Evolutionary conservation across 805 yeast genomes (phyloP), one percentile per base, ranked within the genome.

Genomic region (Starmerella cellae): DNA sequence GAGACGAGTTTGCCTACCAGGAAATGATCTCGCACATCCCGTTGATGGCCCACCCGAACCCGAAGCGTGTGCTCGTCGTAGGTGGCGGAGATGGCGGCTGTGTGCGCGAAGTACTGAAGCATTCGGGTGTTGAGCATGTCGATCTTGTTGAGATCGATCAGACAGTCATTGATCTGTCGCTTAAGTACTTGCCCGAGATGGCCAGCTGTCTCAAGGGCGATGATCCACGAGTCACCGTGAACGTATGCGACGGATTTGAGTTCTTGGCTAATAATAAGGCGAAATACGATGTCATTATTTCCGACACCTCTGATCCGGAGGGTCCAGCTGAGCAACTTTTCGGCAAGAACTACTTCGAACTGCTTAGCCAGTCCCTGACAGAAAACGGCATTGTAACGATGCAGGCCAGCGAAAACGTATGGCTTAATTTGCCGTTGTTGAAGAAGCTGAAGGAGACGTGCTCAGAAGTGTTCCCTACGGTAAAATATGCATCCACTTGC

Each of bases 51-150:
- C 96, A 85, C 62, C 73, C 74, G 3, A 55, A 67, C 33, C 95
- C 96, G 1, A 73, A 72, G 52, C 71, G 69, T 42, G 93, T 84
- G 9, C 70, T 85, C 39, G 91, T 85, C 24, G 82, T 85, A 54
- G 96, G 96, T 22, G 96, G 96, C 21, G 96, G 96, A 34, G 96
- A 85, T 60, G 94, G 96, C 50, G 96, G 96, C 47, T 95, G 85
- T 18, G 64, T 87, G 29, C 71, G 96, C 55, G 96, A 85, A 60
- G 77, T 82, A 16, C 74, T 83, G 36, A 87, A 85, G 62, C 88
- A 81, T 56, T 65, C 66, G 31, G 66, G 69, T 5, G 65, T 70
- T 35, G 78, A 79, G 50, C 61, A 65, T 37, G 79, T 82, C 14
- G 78, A 80, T 13, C 68, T 85, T 60, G 88, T 82, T n/a, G 96